Conservation (phyloP, 805 yeast genomes). For the Candida qinlingensis region DNA sequence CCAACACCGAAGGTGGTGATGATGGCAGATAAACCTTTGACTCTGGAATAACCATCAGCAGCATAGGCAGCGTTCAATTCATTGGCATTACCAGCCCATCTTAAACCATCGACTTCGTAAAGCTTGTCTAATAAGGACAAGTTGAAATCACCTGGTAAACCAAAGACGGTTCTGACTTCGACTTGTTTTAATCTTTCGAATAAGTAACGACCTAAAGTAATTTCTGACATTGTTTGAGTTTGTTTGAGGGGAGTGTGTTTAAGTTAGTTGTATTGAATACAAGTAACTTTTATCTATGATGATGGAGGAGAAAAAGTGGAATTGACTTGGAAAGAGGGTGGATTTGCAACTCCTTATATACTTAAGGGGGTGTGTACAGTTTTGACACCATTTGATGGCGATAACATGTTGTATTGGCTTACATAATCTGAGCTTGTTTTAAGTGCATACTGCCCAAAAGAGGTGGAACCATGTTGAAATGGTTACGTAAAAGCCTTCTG, state of each 20-base stretch:
- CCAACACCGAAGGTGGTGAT: conserved; percentile 91
- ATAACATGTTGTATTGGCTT: background rate
- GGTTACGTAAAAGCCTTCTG: too few species aligned
- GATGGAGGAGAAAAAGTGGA: background rate
- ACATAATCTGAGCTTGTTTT: background rate
- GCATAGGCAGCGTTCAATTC: conserved; percentile 87
- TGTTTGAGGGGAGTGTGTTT: conserved; percentile 1
- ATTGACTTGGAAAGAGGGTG: background rate
- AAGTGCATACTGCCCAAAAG: background rate
- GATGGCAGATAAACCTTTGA: conserved; percentile 68
- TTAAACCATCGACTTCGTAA: conserved; percentile 66
- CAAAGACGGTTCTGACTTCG: conserved; percentile 65
- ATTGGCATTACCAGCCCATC: conserved; percentile 91
- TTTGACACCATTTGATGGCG: conserved; percentile 19
- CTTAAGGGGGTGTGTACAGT: background rate
- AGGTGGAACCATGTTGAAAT: too few species aligned
- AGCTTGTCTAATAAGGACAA: conserved; percentile 64
- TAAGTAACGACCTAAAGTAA: conserved; percentile 69
- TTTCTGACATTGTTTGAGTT: conserved; percentile 25
- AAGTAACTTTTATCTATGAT: background rate
- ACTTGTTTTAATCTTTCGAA: conserved; percentile 77
- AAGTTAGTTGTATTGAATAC: background rate
- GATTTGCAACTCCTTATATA: background rate
- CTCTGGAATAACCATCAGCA: conserved; percentile 83
- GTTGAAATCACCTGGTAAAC: conserved; percentile 82